Conservation (phyloP, 2,329 filamentous ascomycete genomes). For the Aurifilum marmelostoma region DNA sequence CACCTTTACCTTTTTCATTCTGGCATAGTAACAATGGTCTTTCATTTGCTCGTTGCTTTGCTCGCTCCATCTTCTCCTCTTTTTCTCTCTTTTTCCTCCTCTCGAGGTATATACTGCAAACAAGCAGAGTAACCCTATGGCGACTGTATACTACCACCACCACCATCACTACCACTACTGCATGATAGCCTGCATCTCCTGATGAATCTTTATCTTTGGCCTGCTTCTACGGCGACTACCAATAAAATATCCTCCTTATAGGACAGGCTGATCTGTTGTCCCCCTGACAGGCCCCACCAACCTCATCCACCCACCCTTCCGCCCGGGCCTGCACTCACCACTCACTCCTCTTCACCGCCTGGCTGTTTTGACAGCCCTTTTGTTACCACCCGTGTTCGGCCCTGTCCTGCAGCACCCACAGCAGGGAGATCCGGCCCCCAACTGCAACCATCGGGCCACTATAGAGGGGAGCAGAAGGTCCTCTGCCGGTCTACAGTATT, state of each 20-base stretch:
- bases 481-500: neutral
- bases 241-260: too few species aligned
- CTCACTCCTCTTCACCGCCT: constrained; percentile 3
- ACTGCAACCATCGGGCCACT: neutral
- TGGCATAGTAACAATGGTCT: neutral
- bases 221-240: neutral
- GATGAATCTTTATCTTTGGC: neutral
- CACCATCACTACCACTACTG: too few species aligned
- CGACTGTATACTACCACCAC: too few species aligned
- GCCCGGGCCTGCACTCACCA: neutral
- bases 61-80: neutral
- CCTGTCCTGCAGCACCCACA: neutral
- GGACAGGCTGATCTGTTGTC: neutral
- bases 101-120: neutral
- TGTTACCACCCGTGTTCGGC: neutral
- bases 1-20: neutral
- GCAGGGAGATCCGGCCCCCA: neutral
- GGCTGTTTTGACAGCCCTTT: neutral
- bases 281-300: neutral
- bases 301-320: neutral
- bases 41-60: constrained; percentile 7
- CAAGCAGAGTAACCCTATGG: too few species aligned
- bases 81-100: neutral
- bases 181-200: neutral
- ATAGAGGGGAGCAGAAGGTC: neutral